Evolutionary conservation across 495 filamentous ascomycete species (phyloP).

Genomic region (Penicillium egyptiacum): DNA sequence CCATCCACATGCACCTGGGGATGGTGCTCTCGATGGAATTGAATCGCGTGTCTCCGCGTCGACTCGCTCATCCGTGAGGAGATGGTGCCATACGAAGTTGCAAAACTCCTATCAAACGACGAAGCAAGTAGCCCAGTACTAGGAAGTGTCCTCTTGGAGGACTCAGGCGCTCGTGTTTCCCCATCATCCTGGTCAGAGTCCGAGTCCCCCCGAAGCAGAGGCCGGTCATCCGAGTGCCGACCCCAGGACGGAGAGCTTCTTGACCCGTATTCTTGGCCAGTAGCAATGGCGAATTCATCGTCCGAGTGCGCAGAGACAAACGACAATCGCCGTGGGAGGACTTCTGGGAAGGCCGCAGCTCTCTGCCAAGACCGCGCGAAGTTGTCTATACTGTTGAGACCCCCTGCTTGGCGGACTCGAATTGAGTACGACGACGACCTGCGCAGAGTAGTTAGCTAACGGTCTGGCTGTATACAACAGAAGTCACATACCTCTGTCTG

Average conservation of each 20-base stretch:
- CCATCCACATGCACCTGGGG: constrained; percentile 56
- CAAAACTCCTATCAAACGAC: constrained; percentile 67
- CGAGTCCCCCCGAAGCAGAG: constrained; percentile 30
- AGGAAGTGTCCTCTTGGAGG: constrained; percentile 24
- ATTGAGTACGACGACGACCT: constrained; percentile 68
- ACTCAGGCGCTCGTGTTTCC: constrained; percentile 11
- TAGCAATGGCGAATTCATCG: constrained; percentile 42
- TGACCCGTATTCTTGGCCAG: constrained; percentile 25
- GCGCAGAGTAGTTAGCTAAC: not conserved
- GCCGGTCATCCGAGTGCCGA: constrained; percentile 30
- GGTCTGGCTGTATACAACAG: not conserved
- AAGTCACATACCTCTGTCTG: constrained; percentile 22
- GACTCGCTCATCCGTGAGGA: constrained; percentile 65
- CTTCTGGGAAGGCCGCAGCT: constrained; percentile 84
- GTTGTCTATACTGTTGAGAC: constrained; percentile 90
- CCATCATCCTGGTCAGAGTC: constrained; percentile 25
- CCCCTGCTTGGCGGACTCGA: constrained; percentile 77
- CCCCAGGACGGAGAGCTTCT: constrained; percentile 35
- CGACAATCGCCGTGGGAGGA: constrained; percentile 70
- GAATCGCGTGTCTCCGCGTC: constrained; percentile 68
- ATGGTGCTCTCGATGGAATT: constrained; percentile 72
- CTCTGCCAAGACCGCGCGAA: constrained; percentile 94
- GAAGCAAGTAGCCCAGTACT: constrained; percentile 41
- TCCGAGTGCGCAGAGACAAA: constrained; percentile 60
- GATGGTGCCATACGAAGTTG: constrained; percentile 75